Evolutionary conservation across 192 early-diverging fungal genomes (phyloP).

Genomic region (Irineochytrium annulatum): DNA sequence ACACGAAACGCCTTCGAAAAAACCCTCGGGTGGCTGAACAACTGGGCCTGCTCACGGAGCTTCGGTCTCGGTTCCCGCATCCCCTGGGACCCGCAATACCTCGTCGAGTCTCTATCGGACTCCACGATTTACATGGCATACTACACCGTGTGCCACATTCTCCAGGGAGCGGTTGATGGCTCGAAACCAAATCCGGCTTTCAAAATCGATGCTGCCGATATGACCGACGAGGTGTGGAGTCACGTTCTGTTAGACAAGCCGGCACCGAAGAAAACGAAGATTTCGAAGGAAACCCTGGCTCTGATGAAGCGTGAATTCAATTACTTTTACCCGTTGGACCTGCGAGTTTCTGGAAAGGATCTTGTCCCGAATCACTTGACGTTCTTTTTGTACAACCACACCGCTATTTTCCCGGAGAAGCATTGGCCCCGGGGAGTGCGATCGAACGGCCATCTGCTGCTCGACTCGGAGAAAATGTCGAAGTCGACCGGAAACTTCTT

Average conservation of each 20-base stretch:
- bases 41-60: slow-evolving; percentile 95
- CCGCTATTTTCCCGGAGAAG: slow-evolving; percentile 86
- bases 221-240: slow-evolving; percentile 91
- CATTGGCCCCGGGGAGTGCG: slow-evolving; percentile 86
- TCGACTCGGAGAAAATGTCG: slow-evolving; percentile 97
- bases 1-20: slow-evolving; percentile 81
- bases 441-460: slow-evolving; percentile 89
- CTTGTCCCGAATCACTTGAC: slow-evolving; percentile 96
- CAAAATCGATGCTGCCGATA: slow-evolving; percentile 74
- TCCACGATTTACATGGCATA: slow-evolving; percentile 99
- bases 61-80: slow-evolving; percentile 90
- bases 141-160: slow-evolving; percentile 92
- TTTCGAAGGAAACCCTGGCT: slow-evolving; percentile 67
- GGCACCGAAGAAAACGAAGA: slow-evolving; percentile 50
- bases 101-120: slow-evolving; percentile 95
- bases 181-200: neutral
- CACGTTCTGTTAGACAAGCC: slow-evolving; percentile 77
- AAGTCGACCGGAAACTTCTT: slow-evolving; percentile 97
- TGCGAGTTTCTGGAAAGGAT: slow-evolving; percentile 96
- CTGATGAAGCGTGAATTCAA: slow-evolving; percentile 83
- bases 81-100: slow-evolving; percentile 88
- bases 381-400: slow-evolving; percentile 96
- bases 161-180: slow-evolving; percentile 55
- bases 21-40: slow-evolving; percentile 85
- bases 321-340: slow-evolving; percentile 97